Percentiles rank a stretch among this genome's conserved stretches.
Conservation (phyloP, 257 asterid genomes). For the Pogostemon cablin region DNA sequence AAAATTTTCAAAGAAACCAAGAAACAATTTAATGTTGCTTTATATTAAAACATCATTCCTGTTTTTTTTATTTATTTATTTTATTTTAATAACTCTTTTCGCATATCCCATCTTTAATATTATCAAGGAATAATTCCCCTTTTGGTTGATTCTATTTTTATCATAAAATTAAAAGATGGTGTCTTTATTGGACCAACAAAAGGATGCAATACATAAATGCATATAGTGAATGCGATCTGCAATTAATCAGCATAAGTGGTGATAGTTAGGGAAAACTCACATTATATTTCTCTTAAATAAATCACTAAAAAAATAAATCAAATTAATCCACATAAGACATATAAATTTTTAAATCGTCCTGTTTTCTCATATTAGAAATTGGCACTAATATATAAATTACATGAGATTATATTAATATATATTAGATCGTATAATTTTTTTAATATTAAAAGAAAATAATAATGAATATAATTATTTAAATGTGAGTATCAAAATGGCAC, state of each 20-base stretch:
- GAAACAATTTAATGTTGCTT: constrained; percentile 18
- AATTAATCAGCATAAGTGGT: not conserved
- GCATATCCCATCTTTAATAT: constrained; percentile 29
- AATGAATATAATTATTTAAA: not conserved
- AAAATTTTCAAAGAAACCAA: not conserved
- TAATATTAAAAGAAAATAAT: too few species aligned
- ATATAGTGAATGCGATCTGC: not conserved
- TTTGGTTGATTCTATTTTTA: constrained; percentile 22
- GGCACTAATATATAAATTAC: too few species aligned
- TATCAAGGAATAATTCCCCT: not conserved
- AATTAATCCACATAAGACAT: too few species aligned
- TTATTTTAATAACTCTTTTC: constrained; percentile 9
- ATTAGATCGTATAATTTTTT: too few species aligned
- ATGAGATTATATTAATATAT: too few species aligned
- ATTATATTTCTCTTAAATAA: too few species aligned
- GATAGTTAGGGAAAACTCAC: not conserved
- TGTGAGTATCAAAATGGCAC: constrained; percentile 26
- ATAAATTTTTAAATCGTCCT: too few species aligned
- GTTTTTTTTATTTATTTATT: not conserved
- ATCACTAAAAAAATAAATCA: too few species aligned
- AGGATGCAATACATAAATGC: not conserved
- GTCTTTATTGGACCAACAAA: constrained; percentile 8
- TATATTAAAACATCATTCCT: constrained; percentile 12
- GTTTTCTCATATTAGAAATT: too few species aligned
- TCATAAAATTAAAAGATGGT: not conserved